Conservation (phyloP, 495 filamentous ascomycete genomes). For the Talaromyces nanjingensis region DNA sequence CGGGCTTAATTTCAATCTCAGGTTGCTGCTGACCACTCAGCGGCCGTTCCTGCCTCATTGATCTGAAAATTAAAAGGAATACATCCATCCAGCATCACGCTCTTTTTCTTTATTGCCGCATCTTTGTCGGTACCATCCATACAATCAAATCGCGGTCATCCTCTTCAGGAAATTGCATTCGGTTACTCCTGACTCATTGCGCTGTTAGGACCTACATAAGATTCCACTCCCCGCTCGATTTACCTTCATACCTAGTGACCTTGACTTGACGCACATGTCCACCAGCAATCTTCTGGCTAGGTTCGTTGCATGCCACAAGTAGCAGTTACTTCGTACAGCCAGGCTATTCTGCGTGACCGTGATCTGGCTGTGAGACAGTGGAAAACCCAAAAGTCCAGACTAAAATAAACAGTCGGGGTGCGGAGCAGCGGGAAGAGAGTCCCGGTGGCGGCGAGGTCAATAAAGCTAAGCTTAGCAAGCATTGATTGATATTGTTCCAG, state of each 20-base stretch:
- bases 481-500: background rate
- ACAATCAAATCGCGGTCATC: background rate
- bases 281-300: background rate
- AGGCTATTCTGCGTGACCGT: background rate
- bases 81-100: background rate
- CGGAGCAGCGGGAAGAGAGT: constrained; percentile 1
- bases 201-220: background rate
- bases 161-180: background rate
- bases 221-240: background rate
- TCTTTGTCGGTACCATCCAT: background rate
- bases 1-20: background rate
- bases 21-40: background rate
- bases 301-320: background rate
- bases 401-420: background rate
- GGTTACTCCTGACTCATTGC: background rate
- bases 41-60: background rate
- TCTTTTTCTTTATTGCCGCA: background rate
- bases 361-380: background rate
- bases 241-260: background rate
- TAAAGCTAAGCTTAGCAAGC: background rate
- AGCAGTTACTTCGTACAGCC: background rate
- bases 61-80: background rate
- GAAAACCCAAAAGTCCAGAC: background rate
- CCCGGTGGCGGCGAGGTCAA: background rate
- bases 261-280: background rate